Base-by-base conservation (phyloP, 371 early-diverging fungal genomes). In the Mucor plumbeus region DNA sequence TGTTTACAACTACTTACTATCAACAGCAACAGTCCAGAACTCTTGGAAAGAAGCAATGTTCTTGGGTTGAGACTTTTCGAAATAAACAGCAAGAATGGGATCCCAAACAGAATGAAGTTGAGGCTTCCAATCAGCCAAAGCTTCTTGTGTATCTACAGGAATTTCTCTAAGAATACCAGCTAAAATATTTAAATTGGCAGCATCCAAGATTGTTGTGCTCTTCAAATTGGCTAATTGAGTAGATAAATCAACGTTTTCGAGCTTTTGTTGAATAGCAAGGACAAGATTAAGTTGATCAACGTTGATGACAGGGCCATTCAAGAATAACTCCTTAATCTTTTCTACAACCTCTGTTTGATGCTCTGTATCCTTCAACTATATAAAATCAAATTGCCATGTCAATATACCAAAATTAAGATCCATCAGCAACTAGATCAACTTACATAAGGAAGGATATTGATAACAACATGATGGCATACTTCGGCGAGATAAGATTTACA, bases 31-130 rank as follows among this genome's bases (percentile, higher is more conserved):
- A 13, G 82, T 83, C 98, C 98, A 97, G 61, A 96, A 91, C 64
- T 88, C 88, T 60, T 82, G 80, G 72, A 97, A 92, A 33, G 86
- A 74, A 19, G 87, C 88, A 35, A 76, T 77, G n/a, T 44, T 56
- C 33, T 73, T 70, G 39, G 68, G 66, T 21, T 54, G 61, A 14
- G 59, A 33, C 10, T 67, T 47, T 38, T 63, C 63, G 44, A 86
- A 85, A 71, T 90, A 91, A 43, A 81, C 69, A 33, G 80, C 81
- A 55, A 92, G 82, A 43, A 91, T 73, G 54, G 85, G 84, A 67
- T 88, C 86, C 93, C 95, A 95, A 33, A 92, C 90, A 5, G 90
- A 87, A 72, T 94, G 96, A 43, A 94, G 80, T 67, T 91, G 88
- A 44, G 92, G 92, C 44, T 84, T 85, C 91, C 91, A 91, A 70